Conservation (phyloP, 148 eudicot genomes). For the Mesembryanthemum crystallinum region DNA sequence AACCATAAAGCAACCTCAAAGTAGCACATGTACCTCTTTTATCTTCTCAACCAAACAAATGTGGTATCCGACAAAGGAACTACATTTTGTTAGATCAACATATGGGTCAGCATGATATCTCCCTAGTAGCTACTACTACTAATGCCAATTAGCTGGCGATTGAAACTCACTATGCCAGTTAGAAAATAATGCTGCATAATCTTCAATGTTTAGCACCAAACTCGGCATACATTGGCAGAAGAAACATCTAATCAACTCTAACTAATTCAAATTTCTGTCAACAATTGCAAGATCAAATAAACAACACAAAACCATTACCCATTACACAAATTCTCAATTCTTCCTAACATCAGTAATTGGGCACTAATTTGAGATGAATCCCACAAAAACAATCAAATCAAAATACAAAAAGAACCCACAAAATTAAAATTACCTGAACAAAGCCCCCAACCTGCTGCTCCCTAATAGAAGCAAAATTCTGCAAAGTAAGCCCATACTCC, state of each 20-base stretch:
- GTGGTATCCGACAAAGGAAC: neutral
- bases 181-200: neutral
- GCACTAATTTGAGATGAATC: neutral
- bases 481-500: constrained; percentile 76
- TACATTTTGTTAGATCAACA: neutral
- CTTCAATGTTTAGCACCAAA: neutral
- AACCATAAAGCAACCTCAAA: neutral
- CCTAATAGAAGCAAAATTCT: constrained; percentile 89
- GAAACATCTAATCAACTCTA: neutral
- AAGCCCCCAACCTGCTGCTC: constrained; percentile 98
- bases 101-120: too few relatives aligned
- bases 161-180: too few relatives aligned
- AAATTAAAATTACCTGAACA: constrained; percentile 67
- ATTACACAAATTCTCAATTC: neutral
- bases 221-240: neutral
- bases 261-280: neutral
- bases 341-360: neutral
- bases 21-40: neutral
- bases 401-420: neutral
- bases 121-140: neutral
- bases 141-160: neutral
- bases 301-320: neutral
- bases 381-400: neutral
- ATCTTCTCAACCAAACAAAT: neutral
- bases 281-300: neutral